Evolutionary conservation across 2,329 filamentous ascomycete species (phyloP).

Genomic region (Rhinocladiella similis): DNA sequence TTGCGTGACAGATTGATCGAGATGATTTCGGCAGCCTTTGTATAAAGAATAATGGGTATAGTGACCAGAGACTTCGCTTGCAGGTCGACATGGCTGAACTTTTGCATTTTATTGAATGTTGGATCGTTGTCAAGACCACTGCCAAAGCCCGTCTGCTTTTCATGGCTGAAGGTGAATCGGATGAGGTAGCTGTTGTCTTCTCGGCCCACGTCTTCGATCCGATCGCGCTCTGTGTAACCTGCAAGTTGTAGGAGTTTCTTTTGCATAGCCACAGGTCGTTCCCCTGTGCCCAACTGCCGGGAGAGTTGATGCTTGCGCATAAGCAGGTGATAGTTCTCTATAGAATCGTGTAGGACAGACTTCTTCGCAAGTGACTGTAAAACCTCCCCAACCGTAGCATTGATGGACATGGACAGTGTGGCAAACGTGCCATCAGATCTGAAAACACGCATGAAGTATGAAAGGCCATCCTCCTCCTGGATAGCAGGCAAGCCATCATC

Average conservation of each 20-base stretch:
- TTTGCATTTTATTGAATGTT: slow-evolving; percentile 77
- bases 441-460: slow-evolving; percentile 94
- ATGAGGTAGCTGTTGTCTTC: slow-evolving; percentile 98
- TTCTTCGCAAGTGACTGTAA: slow-evolving; percentile 91
- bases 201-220: slow-evolving; percentile 87
- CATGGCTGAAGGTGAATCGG: slow-evolving; percentile 90
- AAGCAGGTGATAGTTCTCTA: slow-evolving; percentile 94
- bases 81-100: slow-evolving; percentile 92
- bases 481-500: slow-evolving; percentile 67
- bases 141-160: slow-evolving; percentile 79
- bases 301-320: slow-evolving; percentile 90
- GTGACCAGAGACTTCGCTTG: slow-evolving; percentile 87
- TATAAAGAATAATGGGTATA: slow-evolving; percentile 91
- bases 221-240: slow-evolving; percentile 83
- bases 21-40: slow-evolving; percentile 87
- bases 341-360: slow-evolving; percentile 83
- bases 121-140: slow-evolving; percentile 73
- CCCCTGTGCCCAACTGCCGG: slow-evolving; percentile 72
- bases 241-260: slow-evolving; percentile 88
- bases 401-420: slow-evolving; percentile 80
- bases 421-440: slow-evolving; percentile 91
- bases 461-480: slow-evolving; percentile 71
- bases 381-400: slow-evolving; percentile 82
- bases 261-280: slow-evolving; percentile 86
- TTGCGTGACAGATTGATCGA: slow-evolving; percentile 93